Evolutionary conservation across 192 early-diverging fungal genomes (phyloP).

Genomic region (Radiomyces spectabilis): DNA sequence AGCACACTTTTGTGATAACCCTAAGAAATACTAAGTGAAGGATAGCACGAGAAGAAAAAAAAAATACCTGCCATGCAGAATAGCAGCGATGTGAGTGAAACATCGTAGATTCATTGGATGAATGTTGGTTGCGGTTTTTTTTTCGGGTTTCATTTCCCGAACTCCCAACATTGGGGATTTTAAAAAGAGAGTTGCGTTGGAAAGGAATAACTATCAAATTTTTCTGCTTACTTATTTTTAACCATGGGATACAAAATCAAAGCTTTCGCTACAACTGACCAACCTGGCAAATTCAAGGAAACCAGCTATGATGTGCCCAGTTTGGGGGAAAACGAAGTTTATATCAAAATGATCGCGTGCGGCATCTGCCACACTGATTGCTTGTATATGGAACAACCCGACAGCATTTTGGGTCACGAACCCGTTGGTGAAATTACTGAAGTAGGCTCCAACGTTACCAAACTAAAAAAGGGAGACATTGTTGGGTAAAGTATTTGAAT

Average conservation of each 20-base stretch:
- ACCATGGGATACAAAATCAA: slow-evolving; percentile 10
- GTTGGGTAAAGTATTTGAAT: slow-evolving; percentile 48
- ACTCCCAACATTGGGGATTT: no score
- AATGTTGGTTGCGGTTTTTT: no score
- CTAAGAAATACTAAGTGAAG: no score
- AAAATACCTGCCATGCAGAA: no score
- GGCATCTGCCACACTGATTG: slow-evolving; percentile 14
- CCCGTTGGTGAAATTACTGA: slow-evolving; percentile 56
- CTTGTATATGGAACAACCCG: neutral
- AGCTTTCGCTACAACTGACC: neutral
- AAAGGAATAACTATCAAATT: no score
- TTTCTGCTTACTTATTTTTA: neutral
- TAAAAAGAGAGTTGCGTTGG: no score
- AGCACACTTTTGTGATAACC: no score
- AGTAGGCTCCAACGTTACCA: slow-evolving; percentile 45
- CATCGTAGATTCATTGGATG: no score
- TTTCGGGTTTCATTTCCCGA: no score
- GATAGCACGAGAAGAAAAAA: no score
- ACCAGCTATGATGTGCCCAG: neutral
- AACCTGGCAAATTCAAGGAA: slow-evolving; percentile 1
- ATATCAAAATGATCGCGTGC: slow-evolving; percentile 11
- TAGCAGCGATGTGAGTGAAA: no score
- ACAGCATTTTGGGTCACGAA: slow-evolving; percentile 48
- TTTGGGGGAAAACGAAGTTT: slow-evolving; percentile 1
- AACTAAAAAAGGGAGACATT: slow-evolving; percentile 48